phyloP scores from a whole-genome alignment of 2,329 filamentous ascomycete species.

The Exophiala bonariae region DNA sequence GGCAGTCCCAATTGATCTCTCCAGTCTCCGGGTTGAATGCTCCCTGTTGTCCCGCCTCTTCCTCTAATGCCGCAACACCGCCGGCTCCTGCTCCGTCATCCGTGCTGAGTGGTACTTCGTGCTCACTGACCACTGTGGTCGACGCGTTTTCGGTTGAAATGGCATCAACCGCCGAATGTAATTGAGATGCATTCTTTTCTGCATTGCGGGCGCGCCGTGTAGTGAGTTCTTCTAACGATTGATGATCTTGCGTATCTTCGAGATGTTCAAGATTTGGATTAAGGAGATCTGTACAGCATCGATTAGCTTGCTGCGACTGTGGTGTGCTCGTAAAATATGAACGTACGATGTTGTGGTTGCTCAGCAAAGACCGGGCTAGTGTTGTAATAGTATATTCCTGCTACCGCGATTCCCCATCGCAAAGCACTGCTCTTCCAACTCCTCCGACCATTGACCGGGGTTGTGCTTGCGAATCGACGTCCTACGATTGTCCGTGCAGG shows the following conservation, averaged over 20 bases:
- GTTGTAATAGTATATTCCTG: conserved; percentile 89
- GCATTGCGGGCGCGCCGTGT: conserved; percentile 30
- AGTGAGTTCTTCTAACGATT: conserved; percentile 25
- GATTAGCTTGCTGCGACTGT: neutral
- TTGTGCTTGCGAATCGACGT: conserved; percentile 57
- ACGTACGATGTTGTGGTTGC: conserved; percentile 68
- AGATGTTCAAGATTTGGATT: conserved; percentile 25
- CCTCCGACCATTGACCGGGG: conserved; percentile 63
- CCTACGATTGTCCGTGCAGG: conserved; percentile 15
- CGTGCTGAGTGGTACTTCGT: conserved; percentile 23
- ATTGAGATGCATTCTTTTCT: conserved; percentile 51
- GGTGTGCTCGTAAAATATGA: neutral
- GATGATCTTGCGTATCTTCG: conserved; percentile 10
- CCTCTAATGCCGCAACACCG: conserved; percentile 62
- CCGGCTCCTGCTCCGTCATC: conserved; percentile 19
- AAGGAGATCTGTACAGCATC: conserved; percentile 21
- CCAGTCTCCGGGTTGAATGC: conserved; percentile 98
- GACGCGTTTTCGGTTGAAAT: conserved; percentile 22
- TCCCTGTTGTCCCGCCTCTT: conserved; percentile 81
- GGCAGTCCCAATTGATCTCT: conserved; percentile 99
- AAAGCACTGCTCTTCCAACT: conserved; percentile 77
- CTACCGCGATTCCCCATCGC: conserved; percentile 74
- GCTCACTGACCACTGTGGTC: conserved; percentile 14
- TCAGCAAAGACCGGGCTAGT: conserved; percentile 86
- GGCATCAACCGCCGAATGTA: conserved; percentile 36